phyloP scores from a whole-genome alignment of 257 asterid species.

The Forsythia suspensa region DNA sequence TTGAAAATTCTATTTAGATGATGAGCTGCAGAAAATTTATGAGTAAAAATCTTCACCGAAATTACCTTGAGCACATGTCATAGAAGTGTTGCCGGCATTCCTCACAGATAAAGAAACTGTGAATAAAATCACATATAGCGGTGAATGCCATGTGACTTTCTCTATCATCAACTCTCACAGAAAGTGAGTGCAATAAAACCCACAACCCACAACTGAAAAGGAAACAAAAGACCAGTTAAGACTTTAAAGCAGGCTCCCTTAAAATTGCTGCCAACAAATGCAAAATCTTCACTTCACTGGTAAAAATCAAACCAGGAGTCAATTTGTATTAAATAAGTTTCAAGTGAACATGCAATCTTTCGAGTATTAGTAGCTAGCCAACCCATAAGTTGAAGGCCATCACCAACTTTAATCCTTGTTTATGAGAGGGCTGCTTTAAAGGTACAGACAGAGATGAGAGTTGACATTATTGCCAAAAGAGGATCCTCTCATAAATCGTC shows the following conservation, averaged over 20 bases:
- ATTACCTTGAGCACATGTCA: conserved; percentile 85
- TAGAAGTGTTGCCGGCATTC: conserved; percentile 91
- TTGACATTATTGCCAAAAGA: neutral
- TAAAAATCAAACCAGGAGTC: neutral
- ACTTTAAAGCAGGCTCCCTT: neutral
- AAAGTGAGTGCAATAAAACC: conserved; percentile 86
- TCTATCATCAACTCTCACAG: conserved; percentile 81
- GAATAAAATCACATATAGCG: conserved; percentile 72
- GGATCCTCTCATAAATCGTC: neutral
- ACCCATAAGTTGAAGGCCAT: conserved; percentile 16
- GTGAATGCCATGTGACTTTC: conserved; percentile 78
- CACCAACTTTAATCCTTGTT: conserved; percentile 11
- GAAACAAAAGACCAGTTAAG: conserved; percentile 20
- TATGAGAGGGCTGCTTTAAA: neutral
- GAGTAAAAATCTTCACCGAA: neutral
- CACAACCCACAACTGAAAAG: conserved; percentile 91
- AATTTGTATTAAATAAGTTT: neutral
- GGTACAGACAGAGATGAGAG: neutral
- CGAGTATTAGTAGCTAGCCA: neutral
- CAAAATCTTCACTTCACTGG: neutral
- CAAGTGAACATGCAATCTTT: neutral
- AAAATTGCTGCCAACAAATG: neutral
- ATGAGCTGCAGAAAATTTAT: neutral
- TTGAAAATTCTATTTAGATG: conserved; percentile 11
- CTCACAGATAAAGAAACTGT: conserved; percentile 79